phyloP scores from a whole-genome alignment of 345 rosid species.

The Eucalyptus lansdowneana region DNA sequence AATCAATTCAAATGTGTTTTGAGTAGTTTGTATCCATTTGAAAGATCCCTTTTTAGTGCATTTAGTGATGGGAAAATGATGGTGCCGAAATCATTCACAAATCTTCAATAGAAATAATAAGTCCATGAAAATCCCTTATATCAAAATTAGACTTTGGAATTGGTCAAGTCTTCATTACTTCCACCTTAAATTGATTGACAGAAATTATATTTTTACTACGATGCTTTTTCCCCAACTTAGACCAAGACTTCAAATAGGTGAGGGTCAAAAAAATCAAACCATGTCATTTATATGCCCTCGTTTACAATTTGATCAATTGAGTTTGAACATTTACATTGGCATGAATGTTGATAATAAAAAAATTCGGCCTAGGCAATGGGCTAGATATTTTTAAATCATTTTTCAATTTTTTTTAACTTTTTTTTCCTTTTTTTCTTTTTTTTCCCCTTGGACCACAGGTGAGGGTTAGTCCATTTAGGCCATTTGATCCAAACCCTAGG shows the following conservation, averaged over 20 bases:
- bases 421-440: too few relatives aligned
- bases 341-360: too few relatives aligned
- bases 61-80: neutral
- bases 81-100: neutral
- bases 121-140: fast-evolving
- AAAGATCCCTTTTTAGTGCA: neutral
- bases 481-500: too few relatives aligned
- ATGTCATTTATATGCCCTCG: too few relatives aligned
- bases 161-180: neutral
- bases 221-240: neutral
- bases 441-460: too few relatives aligned
- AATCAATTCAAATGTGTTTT: neutral
- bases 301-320: too few relatives aligned
- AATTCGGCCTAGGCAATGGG: too few relatives aligned
- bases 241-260: neutral
- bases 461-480: fast-evolving
- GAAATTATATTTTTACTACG: too few relatives aligned
- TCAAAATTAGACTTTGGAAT: neutral
- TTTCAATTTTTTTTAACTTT: too few relatives aligned
- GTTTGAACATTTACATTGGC: fast-evolving
- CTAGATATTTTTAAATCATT: too few relatives aligned
- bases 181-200: neutral
- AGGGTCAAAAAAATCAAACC: too few relatives aligned
- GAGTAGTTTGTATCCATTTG: neutral
- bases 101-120: neutral